These are phyloP conservation scores for Colletotrichum tanaceti DNA, from an alignment of 2,329 filamentous ascomycete species.

Conservation along the genomic window DNA sequence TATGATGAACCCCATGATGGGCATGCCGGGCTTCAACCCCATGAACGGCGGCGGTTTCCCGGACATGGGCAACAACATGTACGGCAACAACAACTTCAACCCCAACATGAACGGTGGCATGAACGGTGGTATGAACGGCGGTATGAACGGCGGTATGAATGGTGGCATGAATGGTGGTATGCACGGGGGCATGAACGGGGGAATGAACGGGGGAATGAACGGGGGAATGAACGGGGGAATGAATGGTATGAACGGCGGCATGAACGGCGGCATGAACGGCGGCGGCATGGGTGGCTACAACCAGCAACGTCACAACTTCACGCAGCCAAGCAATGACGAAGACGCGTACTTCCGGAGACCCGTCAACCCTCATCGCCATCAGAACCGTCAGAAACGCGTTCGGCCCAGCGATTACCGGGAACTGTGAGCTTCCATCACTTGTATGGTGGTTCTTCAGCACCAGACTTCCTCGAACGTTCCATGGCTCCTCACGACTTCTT, in stretches of 20 bases:
- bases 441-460: background rate
- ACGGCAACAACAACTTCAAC: constrained; percentile 53
- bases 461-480: constrained; percentile 1
- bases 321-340: constrained; percentile 75
- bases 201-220: constrained; percentile 48
- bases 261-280: constrained; percentile 47
- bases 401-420: constrained; percentile 93
- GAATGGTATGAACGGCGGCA: constrained; percentile 43
- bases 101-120: constrained; percentile 46
- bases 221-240: constrained; percentile 51
- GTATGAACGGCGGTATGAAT: constrained; percentile 46
- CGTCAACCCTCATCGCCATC: constrained; percentile 91
- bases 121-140: constrained; percentile 47
- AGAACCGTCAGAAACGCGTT: constrained; percentile 81
- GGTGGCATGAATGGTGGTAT: constrained; percentile 52
- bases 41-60: constrained; percentile 44
- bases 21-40: constrained; percentile 40
- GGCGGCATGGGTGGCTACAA: constrained; percentile 40
- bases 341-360: constrained; percentile 96
- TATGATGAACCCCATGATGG: constrained; percentile 47
- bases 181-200: constrained; percentile 42
- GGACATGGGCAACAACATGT: constrained; percentile 48
- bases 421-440: constrained; percentile 61
- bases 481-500: constrained; percentile 2
- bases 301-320: constrained; percentile 52